These are phyloP conservation scores for Priceomyces carsonii DNA, from an alignment of 805 yeast species.

Conservation along the genomic window DNA sequence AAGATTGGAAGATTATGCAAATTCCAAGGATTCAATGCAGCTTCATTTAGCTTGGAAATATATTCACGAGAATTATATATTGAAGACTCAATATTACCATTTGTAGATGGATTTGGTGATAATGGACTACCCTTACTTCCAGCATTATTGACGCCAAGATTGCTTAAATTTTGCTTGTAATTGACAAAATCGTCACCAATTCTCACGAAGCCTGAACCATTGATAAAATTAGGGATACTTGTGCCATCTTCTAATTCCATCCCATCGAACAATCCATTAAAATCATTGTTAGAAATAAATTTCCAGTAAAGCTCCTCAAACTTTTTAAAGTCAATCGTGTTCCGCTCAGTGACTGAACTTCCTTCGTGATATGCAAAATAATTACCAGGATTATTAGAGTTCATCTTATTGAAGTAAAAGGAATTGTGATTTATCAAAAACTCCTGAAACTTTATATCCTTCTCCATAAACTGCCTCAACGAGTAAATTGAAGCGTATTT, in stretches of 20 bases:
- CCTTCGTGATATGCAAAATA: slow-evolving; percentile 7
- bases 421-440: slow-evolving; percentile 19
- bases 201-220: slow-evolving; percentile 36
- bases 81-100: slow-evolving; percentile 8
- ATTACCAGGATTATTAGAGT: slow-evolving; percentile 4
- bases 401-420: slow-evolving; percentile 10
- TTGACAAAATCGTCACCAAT: slow-evolving; percentile 29
- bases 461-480: slow-evolving; percentile 59
- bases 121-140: slow-evolving; percentile 6
- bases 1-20: slow-evolving; percentile 53
- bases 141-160: slow-evolving; percentile 16
- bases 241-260: slow-evolving; percentile 28
- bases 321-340: slow-evolving; percentile 14
- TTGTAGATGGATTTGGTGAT: slow-evolving; percentile 5
- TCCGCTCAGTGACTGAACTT: slow-evolving; percentile 12
- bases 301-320: slow-evolving; percentile 49
- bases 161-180: slow-evolving; percentile 22
- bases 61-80: slow-evolving; percentile 21
- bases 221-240: slow-evolving; percentile 27
- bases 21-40: slow-evolving; percentile 53
- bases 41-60: slow-evolving; percentile 16
- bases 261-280: slow-evolving; percentile 24
- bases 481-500: slow-evolving; percentile 53
- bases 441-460: slow-evolving; percentile 47
- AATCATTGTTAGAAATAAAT: slow-evolving; percentile 23